Base-by-base conservation (phyloP, 2,329 filamentous ascomycete species). In the Xylariaceae sp. region DNA sequence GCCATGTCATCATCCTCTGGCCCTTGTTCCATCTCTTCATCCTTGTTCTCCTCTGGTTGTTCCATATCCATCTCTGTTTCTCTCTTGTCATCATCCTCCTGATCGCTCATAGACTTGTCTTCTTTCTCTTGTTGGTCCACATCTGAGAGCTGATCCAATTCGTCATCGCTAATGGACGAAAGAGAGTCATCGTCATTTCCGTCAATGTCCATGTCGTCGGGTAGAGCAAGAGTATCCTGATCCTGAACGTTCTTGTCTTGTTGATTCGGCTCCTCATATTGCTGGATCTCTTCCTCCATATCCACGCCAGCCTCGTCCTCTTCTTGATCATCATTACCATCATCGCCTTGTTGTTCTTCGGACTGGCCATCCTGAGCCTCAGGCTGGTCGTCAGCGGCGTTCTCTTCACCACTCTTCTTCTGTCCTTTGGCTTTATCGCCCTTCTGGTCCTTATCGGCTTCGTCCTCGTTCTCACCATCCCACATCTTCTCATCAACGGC, bases 401-500 rank as follows among this genome's bases (percentile, higher is more conserved):
- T 78, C 63, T 86, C 81, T 65, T 87, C 83, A 53, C 88, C 82
- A 11, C 84, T 81, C 62, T 86, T 81, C 69, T 89, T 82, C 62
- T 88, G 80, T 0, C 87, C 87, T 68, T 90, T 87, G 17, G 88
- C 78, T 60, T 90, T 82, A 57, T 92, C 86, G 4, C 85, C 87
- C 69, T 90, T 80, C 69, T 90, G 88, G 50, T 97, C 89, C 66
- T 94, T 94, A 52, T 93, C 88, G 1, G 89, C 86, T 52, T 92
- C 86, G 50, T 92, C 82, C 49, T 90, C 87, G 56, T 88, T 86
- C 51, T 87, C 86, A 45, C 92, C 92, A 74, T 99, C 92, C 94
- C 94, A 99, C 83, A 97, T 92, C 79, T 97, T 99, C 77, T 99
- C 95, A 71, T 99, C 95, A 1, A 97, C 89, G 17, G 93, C 90